phyloP scores from a whole-genome alignment of 1,284 basidiomycete genomes.

The Termitomyces sp. region DNA sequence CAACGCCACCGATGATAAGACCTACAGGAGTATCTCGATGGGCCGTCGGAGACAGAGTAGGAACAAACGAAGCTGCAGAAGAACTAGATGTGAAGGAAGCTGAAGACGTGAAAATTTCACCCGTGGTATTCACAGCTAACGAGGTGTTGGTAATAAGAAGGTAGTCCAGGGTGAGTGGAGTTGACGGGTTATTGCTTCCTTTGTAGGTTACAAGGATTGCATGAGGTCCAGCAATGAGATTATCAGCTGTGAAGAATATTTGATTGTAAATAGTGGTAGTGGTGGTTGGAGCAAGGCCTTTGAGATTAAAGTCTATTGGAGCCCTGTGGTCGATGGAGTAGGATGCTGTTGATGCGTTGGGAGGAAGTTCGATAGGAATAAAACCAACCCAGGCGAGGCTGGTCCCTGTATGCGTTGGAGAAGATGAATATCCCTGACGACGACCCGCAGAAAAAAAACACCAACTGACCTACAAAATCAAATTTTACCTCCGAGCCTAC shows the following conservation, averaged over 20 bases:
- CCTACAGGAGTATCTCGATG: slow-evolving; percentile 1
- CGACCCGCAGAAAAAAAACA: background rate
- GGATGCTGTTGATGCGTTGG: slow-evolving; percentile 6
- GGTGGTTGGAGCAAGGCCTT: slow-evolving; percentile 3
- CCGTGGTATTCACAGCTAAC: background rate
- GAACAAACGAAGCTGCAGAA: background rate
- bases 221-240: slow-evolving; percentile 13
- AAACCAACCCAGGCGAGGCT: slow-evolving; percentile 11
- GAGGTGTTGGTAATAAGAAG: background rate
- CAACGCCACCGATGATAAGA: slow-evolving; percentile 6
- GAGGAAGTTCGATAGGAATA: slow-evolving; percentile 14
- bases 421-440: background rate
- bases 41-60: background rate
- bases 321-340: slow-evolving; percentile 12
- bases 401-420: background rate
- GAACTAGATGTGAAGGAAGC: background rate
- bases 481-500: slow-evolving; percentile 18
- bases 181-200: slow-evolving; percentile 6
- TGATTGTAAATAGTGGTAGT: slow-evolving; percentile 12
- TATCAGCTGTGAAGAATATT: slow-evolving; percentile 11
- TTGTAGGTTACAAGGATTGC: slow-evolving; percentile 15
- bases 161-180: slow-evolving; percentile 16
- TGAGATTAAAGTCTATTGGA: slow-evolving; percentile 7
- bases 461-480: slow-evolving; percentile 24
- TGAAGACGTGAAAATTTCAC: background rate